These are phyloP conservation scores for Skeletonema potamos DNA, from an alignment of 108 stramenopile genomes.

Conservation along the genomic window DNA sequence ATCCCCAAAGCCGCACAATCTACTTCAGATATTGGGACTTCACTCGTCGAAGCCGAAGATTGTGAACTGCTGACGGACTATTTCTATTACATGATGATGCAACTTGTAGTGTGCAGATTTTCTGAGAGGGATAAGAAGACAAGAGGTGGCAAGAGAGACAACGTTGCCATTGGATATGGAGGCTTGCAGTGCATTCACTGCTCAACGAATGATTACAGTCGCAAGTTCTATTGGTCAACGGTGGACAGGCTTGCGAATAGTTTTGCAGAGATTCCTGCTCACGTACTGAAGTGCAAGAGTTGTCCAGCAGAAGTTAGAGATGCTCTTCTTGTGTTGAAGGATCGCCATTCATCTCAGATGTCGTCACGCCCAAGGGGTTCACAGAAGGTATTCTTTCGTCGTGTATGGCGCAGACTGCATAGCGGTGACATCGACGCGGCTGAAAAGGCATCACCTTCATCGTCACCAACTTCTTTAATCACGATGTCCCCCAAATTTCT, in stretches of 20 bases:
- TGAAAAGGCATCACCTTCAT: conserved; percentile 1
- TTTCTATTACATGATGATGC: conserved; percentile 86
- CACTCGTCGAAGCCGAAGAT: conserved; percentile 31
- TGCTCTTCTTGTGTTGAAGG: conserved; percentile 71
- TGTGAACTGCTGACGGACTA: conserved; percentile 74
- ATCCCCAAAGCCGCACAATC: conserved; percentile 4
- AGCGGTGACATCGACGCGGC: conserved; percentile 45
- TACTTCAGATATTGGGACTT: conserved; percentile 29
- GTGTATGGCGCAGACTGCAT: conserved; percentile 88
- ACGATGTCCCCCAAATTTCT: neutral
- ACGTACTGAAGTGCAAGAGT: conserved; percentile 77
- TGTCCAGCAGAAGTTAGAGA: conserved; percentile 70
- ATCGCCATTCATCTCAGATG: conserved; percentile 78
- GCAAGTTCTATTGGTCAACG: conserved; percentile 91
- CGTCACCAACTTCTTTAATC: neutral
- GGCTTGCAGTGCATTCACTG: conserved; percentile 88
- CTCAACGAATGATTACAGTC: conserved; percentile 52
- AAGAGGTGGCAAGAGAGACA: conserved; percentile 89
- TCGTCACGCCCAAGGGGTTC: conserved; percentile 75
- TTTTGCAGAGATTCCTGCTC: conserved; percentile 89
- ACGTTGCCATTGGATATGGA: conserved; percentile 80
- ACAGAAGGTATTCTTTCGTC: conserved; percentile 87
- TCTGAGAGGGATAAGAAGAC: conserved; percentile 85
- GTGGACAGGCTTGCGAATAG: conserved; percentile 87
- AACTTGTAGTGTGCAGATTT: conserved; percentile 80